Evolutionary conservation across 2,329 filamentous ascomycete genomes (phyloP), one percentile per base, ranked within the genome.

Genomic region (Graphilbum fragrans): DNA sequence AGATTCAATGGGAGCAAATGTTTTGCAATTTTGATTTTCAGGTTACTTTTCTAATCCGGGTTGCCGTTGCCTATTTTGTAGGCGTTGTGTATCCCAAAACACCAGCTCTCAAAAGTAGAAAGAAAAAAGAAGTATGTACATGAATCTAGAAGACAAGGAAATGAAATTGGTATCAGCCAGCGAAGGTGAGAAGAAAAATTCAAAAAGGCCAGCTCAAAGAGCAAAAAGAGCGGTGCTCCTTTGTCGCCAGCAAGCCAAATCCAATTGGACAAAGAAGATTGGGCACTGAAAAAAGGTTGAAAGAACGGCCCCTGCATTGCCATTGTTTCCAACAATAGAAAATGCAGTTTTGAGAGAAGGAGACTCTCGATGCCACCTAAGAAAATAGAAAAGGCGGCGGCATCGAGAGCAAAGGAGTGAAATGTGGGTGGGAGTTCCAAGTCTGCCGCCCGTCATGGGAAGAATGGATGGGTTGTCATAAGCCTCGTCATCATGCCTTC

Each of bases 61-160:
- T n/a, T n/a, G n/a, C n/a, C n/a, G n/a, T n/a, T n/a, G n/a, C n/a
- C n/a, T n/a, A n/a, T n/a, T n/a, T n/a, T n/a, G n/a, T n/a, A 36
- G 20, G 35, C 4, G n/a, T 16, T 8, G 29, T 31, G 11, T 31
- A 31, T 31, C 29, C 34, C 5, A 33, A 35, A 35, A 22, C 34
- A 22, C 34, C 18, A 22, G 12, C 25, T 27, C 25, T 27, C 25
- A 8, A 5, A 21, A 17, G 16, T 6, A 21, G 23, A 22, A 21
- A 38, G 16, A 16, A 21, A 29, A 22, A 21, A 38, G 34, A 44
- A 39, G 17, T 41, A 17, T 23, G 19, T 35, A 33, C 35, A 29
- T 22, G 12, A 14, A 27, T 35, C 7, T 12, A 39, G 12, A 62
- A 62, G 22, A 40, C 27, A 33, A 17, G 11, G 17, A 33, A 34